phyloP scores from a whole-genome alignment of 202 grass and related monocot genomes.

The Setaria viridis region DNA sequence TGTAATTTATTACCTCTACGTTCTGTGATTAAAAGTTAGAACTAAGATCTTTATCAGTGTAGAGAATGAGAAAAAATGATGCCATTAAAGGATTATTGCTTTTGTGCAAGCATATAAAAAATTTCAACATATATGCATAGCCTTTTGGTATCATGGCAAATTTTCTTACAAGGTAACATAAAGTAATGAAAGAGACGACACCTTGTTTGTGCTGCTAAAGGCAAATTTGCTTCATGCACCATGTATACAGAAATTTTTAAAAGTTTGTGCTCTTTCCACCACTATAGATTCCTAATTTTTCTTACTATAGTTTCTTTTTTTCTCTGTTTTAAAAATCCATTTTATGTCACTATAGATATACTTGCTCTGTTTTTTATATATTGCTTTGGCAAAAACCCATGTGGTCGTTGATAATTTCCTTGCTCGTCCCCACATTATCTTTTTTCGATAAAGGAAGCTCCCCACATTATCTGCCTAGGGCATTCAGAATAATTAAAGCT shows the following conservation, averaged over 20 bases:
- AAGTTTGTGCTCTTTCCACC: not conserved
- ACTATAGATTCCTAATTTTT: not conserved
- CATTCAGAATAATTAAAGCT: constrained; percentile 4
- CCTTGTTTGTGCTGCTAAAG: not conserved
- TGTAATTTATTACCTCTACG: not conserved
- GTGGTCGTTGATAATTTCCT: not conserved
- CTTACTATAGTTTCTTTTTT: not conserved
- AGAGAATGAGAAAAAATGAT: not conserved
- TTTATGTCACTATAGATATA: not conserved
- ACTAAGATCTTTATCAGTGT: not conserved
- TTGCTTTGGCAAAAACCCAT: constrained; percentile 25
- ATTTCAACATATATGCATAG: not conserved
- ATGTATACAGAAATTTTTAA: not conserved
- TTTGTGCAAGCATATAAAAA: not conserved
- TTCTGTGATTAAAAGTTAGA: not conserved
- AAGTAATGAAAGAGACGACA: not conserved
- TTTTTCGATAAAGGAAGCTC: too few relatives aligned
- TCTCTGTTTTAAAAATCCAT: not conserved
- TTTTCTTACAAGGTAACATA: not conserved
- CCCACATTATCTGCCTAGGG: not conserved
- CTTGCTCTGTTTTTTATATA: not conserved
- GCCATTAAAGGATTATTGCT: not conserved
- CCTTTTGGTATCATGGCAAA: not conserved
- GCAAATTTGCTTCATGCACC: not conserved
- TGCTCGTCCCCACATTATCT: not conserved